Evolutionary conservation across 768 basidiomycete genomes (phyloP).

Genomic region (Tulasnella calospora): DNA sequence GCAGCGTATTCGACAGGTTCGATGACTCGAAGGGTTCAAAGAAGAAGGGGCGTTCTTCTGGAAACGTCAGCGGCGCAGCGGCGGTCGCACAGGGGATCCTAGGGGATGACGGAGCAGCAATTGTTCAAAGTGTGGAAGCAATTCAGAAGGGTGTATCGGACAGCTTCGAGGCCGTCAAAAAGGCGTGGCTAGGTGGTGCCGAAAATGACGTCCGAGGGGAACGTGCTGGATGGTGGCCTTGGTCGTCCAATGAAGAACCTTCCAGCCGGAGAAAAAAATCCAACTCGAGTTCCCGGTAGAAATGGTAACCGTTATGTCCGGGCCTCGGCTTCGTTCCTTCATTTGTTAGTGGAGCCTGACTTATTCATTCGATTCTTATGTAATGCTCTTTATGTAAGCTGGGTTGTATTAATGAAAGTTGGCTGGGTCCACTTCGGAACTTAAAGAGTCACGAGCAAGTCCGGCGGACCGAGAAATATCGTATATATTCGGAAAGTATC

Average conservation of each 20-base stretch:
- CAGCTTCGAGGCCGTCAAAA: slow-evolving; percentile 15
- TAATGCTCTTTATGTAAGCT: neutral
- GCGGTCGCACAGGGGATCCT: slow-evolving; percentile 6
- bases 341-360: neutral
- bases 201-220: neutral
- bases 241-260: slow-evolving; percentile 5
- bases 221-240: slow-evolving; percentile 10
- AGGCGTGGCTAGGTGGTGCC: neutral
- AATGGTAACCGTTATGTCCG: neutral
- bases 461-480: neutral
- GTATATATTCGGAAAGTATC: neutral
- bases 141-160: slow-evolving; percentile 13
- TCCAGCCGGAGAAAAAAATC: slow-evolving; percentile 4
- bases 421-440: slow-evolving; percentile 1
- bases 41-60: neutral
- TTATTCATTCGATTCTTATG: slow-evolving; percentile 7
- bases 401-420: neutral
- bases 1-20: slow-evolving; percentile 6
- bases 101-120: neutral
- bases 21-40: neutral
- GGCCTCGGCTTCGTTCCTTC: neutral
- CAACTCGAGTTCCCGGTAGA: neutral
- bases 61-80: neutral
- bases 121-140: slow-evolving; percentile 17
- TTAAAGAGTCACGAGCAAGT: neutral